Percentiles rank a stretch among this genome's conserved stretches.
These are phyloP conservation scores for Ophiostoma himal-ulmi DNA, from an alignment of 2,329 filamentous ascomycete genomes.

Conservation along the genomic window DNA sequence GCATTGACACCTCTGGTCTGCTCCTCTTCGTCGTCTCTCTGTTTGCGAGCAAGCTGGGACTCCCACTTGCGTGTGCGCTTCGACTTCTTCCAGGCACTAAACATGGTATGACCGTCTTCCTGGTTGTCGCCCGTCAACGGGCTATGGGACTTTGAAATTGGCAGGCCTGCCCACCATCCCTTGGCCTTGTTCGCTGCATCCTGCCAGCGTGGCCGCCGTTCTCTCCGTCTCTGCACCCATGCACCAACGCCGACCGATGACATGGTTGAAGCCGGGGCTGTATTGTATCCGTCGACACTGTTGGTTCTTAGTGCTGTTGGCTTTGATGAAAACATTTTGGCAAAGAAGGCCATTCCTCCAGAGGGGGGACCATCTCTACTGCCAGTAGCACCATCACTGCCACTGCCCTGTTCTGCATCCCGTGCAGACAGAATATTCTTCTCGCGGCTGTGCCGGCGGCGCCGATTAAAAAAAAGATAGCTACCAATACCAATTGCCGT, in stretches of 20 bases:
- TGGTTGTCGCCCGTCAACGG: constrained; percentile 3
- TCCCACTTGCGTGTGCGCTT: neutral
- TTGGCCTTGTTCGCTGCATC: neutral
- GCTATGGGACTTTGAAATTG: neutral
- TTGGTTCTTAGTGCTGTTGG: neutral
- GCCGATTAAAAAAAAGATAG: neutral
- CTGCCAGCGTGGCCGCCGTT: constrained; percentile 6
- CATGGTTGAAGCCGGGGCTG: neutral
- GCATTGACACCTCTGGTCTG: neutral
- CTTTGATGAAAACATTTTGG: neutral
- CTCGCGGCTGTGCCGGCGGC: neutral
- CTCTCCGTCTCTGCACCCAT: constrained; percentile 11
- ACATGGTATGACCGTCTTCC: neutral
- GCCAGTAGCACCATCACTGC: neutral
- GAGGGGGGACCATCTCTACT: neutral
- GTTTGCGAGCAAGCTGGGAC: neutral
- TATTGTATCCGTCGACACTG: neutral
- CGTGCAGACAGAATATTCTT: neutral
- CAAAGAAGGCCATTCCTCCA: neutral
- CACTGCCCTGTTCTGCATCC: neutral
- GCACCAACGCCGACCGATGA: constrained; percentile 21
- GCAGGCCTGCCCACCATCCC: neutral
- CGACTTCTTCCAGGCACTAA: neutral
- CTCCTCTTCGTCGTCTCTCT: neutral
- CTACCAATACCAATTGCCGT: neutral